These are phyloP conservation scores for Xanthoparmelia taractica DNA, from an alignment of 495 filamentous ascomycete genomes.

Conservation along the genomic window DNA sequence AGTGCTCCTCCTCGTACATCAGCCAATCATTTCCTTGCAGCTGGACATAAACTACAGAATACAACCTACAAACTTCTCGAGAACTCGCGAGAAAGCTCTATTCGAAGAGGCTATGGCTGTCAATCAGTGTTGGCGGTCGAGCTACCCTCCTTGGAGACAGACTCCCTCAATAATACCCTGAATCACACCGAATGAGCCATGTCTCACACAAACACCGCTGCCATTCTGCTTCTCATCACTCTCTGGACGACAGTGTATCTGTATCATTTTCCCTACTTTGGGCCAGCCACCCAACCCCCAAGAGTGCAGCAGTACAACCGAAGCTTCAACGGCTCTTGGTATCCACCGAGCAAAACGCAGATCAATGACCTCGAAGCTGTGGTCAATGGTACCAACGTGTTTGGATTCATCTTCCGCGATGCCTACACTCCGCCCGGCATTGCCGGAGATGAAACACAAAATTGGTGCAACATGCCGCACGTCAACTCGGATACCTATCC, in stretches of 20 bases:
- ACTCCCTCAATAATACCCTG: not conserved
- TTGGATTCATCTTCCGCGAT: slow-evolving; percentile 58
- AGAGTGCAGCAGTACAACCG: not conserved
- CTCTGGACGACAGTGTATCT: not conserved
- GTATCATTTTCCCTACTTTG: slow-evolving; percentile 6
- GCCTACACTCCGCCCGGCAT: slow-evolving; percentile 39
- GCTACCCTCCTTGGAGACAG: not conserved
- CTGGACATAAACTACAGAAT: not conserved
- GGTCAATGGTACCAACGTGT: slow-evolving; percentile 45
- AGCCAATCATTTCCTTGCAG: not conserved
- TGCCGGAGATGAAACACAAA: slow-evolving; percentile 37
- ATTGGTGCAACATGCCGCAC: slow-evolving; percentile 75
- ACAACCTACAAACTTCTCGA: not conserved
- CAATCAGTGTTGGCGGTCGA: not conserved
- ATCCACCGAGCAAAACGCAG: not conserved
- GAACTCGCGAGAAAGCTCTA: not conserved
- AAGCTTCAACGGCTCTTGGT: slow-evolving; percentile 11
- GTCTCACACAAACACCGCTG: slow-evolving; percentile 8
- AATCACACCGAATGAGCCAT: not conserved
- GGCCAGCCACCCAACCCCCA: not conserved
- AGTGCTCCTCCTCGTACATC: not conserved
- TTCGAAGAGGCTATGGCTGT: not conserved
- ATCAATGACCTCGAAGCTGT: slow-evolving; percentile 51
- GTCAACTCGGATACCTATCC: slow-evolving; percentile 51
- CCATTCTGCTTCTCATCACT: slow-evolving; percentile 5